Percentiles rank a stretch among this genome's conserved stretches.
Conservation (phyloP, 2,329 filamentous ascomycete species). For the Fusarium kyushuense region DNA sequence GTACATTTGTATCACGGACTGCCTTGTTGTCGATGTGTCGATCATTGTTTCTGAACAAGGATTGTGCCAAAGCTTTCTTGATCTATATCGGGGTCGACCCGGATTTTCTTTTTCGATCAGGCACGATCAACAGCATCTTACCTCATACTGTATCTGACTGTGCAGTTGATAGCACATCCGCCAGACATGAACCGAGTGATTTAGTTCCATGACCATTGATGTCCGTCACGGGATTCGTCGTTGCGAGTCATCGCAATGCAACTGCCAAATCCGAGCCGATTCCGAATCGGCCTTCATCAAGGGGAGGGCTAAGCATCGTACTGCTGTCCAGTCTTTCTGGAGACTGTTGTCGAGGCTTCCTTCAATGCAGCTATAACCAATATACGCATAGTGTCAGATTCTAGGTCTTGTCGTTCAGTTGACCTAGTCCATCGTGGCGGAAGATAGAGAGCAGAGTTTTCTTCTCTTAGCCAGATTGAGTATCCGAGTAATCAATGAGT, state of each 20-base stretch:
- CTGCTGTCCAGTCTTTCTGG: constrained; percentile 1
- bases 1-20: constrained; percentile 11
- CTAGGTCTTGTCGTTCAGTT: background rate
- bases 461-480: constrained; percentile 9
- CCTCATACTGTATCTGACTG: constrained; percentile 18
- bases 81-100: constrained; percentile 2
- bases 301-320: constrained; percentile 3
- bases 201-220: constrained; percentile 16
- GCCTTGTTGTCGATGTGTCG: constrained; percentile 31
- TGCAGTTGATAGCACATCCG: background rate
- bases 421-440: constrained; percentile 9
- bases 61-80: constrained; percentile 19
- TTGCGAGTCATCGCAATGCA: constrained; percentile 18
- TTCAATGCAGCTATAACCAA: constrained; percentile 6
- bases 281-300: background rate
- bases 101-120: constrained; percentile 11
- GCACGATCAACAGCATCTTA: constrained; percentile 19
- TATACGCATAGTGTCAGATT: constrained; percentile 1
- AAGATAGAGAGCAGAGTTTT: constrained; percentile 10
- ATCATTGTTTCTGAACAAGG: constrained; percentile 23
- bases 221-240: constrained; percentile 4
- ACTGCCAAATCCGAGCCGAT: background rate
- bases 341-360: background rate
- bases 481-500: background rate
- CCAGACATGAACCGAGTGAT: constrained; percentile 3